A percentile compares a stretch with the other conserved stretches of the same genome.
phyloP scores from a whole-genome alignment of 305 asterid species.

The Fraxinus greggii region DNA sequence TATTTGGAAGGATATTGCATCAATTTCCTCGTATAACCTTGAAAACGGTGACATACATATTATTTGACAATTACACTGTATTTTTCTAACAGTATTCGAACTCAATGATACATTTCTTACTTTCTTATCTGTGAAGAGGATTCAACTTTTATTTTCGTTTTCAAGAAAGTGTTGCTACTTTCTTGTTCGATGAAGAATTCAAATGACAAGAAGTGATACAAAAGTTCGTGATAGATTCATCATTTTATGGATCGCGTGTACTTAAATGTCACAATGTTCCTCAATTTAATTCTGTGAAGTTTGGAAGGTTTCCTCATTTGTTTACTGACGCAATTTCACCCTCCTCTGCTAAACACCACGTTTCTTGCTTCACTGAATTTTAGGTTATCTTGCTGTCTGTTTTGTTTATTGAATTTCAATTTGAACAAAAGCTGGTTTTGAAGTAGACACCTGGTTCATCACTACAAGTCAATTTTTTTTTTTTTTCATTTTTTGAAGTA shows the following conservation, averaged over 20 bases:
- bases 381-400: neutral
- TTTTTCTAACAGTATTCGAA: neutral
- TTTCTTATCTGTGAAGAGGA: neutral
- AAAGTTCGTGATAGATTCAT: neutral
- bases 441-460: too few species aligned
- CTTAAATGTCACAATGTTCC: neutral
- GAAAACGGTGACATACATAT: neutral
- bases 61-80: neutral
- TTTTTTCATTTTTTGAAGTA: neutral
- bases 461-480: too few species aligned
- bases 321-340: neutral
- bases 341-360: neutral
- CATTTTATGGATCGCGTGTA: neutral
- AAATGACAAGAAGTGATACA: neutral
- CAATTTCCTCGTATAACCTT: neutral
- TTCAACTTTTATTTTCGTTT: neutral
- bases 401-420: too few species aligned
- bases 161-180: neutral
- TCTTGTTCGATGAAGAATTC: neutral
- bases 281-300: neutral
- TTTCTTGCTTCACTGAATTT: neutral
- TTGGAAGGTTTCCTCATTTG: neutral
- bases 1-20: conserved; percentile 38
- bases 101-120: conserved; percentile 3
- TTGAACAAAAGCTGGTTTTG: too few species aligned